Base-by-base conservation (phyloP, 441 rosid species). In the Daphne laureola region DNA sequence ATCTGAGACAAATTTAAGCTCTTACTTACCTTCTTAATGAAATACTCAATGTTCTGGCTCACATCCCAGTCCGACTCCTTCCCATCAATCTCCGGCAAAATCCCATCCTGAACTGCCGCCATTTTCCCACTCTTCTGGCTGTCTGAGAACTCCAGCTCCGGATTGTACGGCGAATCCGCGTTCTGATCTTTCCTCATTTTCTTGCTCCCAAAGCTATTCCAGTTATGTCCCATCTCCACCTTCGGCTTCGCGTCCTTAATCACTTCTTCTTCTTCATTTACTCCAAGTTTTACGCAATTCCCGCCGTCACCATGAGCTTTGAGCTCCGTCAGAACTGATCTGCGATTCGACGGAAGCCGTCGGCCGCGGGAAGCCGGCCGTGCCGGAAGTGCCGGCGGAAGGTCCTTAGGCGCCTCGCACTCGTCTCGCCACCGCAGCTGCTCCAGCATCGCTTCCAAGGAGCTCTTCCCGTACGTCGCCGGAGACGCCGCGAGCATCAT, bases 361-460 rank as follows among this genome's bases (percentile, higher is more conserved):
- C 99, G 73, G 14, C 84, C 97, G 67, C 80, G 83, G 5, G 97
- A 93, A 12, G 73, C 70, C 14, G 99, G 99, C 54, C 99, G 87
- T 5, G 90, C 70, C 46, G 99, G 99, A 75, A 90, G 74, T 46
- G 85, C 91, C 2, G 99, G 99, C 0, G 97, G 99, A 66, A 79
- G 64, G 66, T 93, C 97, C 69, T 67, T 82, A 15, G 88, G 79
- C 55, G 66, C 84, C 64, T 85, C 96, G 56, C 57, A 59, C 55
- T 87, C 94, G 50, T 90, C 99, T 14, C 66, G 78, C 71, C 70
- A 71, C 56, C 91, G 75, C 40, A 94, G 78, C 15, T 91, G 79
- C 25, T 87, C 95, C 40, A 94, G 71, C 99, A 94, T 94, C 76
- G 77, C 99, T 78, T 94, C 99, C 27, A 94, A 63, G 8, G 99